Conservation (phyloP, 2,329 filamentous ascomycete species). For the Pseudogymnoascus sp. region DNA sequence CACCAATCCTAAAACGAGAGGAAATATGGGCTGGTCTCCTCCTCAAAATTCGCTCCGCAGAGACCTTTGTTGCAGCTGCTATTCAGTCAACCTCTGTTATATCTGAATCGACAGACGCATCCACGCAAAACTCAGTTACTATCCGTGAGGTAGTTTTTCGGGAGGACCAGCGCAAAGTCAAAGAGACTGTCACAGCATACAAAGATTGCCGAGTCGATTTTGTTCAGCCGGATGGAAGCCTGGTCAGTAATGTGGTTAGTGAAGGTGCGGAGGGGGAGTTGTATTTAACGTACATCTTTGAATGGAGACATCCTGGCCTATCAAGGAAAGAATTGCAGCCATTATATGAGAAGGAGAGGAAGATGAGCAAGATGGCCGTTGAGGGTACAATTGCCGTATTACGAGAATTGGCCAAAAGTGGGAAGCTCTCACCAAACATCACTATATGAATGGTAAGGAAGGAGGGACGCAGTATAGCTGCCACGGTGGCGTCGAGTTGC, state of each 20-base stretch:
- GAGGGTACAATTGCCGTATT: conserved; percentile 14
- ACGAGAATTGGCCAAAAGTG: conserved; percentile 1
- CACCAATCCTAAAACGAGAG: conserved; percentile 24
- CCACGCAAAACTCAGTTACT: conserved; percentile 14
- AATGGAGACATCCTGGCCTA: conserved; percentile 30
- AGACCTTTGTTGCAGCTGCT: conserved; percentile 25
- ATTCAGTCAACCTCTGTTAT: conserved; percentile 22
- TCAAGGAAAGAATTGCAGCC: conserved; percentile 6
- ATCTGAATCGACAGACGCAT: conserved; percentile 18
- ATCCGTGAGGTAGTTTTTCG: conserved; percentile 25
- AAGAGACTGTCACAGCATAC: conserved; percentile 22
- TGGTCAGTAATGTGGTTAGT: conserved; percentile 24
- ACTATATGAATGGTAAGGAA: no score
- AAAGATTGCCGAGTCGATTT: conserved; percentile 25
- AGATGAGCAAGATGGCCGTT: conserved; percentile 14
- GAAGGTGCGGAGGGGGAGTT: conserved; percentile 28
- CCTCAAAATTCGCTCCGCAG: conserved; percentile 23
- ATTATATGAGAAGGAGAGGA: conserved; percentile 10
- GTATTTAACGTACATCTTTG: conserved; percentile 35
- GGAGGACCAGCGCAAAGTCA: conserved; percentile 20
- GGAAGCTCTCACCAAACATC: neutral
- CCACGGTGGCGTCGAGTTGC: no score
- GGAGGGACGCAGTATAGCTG: neutral
- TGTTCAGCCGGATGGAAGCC: conserved; percentile 19
- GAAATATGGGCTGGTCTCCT: conserved; percentile 32